Percentiles rank a stretch among this genome's conserved stretches.
phyloP scores from a whole-genome alignment of 2,329 filamentous ascomycete genomes.

The Hortaea werneckii region DNA sequence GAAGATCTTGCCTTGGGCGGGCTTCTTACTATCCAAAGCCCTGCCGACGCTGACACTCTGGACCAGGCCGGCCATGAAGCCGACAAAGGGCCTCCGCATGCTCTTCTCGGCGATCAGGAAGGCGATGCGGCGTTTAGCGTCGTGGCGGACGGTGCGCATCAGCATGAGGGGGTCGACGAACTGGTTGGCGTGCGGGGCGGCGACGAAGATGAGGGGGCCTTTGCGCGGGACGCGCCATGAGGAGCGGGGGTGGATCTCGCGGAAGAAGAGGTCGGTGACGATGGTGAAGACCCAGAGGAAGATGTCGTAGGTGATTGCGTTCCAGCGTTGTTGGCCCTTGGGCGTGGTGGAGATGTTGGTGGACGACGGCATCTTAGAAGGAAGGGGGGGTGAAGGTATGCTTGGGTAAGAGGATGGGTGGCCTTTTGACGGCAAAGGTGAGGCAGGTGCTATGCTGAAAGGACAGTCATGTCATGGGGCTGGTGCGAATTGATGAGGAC shows the following conservation, averaged over 20 bases:
- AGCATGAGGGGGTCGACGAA: constrained; percentile 94
- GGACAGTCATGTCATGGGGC: not conserved
- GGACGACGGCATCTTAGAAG: not conserved
- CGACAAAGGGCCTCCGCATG: constrained; percentile 81
- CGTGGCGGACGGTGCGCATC: constrained; percentile 78
- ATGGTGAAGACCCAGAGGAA: constrained; percentile 71
- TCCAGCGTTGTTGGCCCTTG: not conserved
- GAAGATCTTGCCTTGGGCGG: constrained; percentile 70
- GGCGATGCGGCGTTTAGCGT: constrained; percentile 79
- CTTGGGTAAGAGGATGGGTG: too few species aligned
- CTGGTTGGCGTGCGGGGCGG: constrained; percentile 94
- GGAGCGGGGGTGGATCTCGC: constrained; percentile 88
- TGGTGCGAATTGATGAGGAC: not conserved
- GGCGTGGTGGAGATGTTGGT: not conserved
- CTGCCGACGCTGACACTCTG: constrained; percentile 89
- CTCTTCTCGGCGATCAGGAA: constrained; percentile 94
- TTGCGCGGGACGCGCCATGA: constrained; percentile 88
- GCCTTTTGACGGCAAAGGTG: too few species aligned
- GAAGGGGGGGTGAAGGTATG: too few species aligned
- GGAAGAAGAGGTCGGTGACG: constrained; percentile 91
- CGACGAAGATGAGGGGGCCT: constrained; percentile 89
- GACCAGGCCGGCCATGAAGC: constrained; percentile 71
- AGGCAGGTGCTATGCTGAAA: too few species aligned
- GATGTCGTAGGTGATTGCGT: constrained; percentile 50
- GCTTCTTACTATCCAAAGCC: constrained; percentile 78